Conservation (phyloP, 179 eudicot genomes). For the Amaranthus tricolor region DNA sequence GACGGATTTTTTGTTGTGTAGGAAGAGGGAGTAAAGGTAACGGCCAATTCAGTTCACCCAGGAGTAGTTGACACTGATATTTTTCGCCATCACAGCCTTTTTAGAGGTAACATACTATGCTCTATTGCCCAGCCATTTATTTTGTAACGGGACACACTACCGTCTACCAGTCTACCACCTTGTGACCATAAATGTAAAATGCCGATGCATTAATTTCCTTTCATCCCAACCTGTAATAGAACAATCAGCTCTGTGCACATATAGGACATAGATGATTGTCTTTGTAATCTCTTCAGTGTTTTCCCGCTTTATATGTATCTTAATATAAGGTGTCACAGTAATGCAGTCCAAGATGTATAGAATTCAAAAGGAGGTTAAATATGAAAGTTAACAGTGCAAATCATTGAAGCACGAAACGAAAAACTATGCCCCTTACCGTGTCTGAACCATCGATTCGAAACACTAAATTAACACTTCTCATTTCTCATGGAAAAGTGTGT, state of each 20-base stretch:
- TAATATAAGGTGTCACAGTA: background rate
- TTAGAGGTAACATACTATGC: conserved; percentile 36
- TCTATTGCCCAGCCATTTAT: background rate
- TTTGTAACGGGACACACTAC: no score
- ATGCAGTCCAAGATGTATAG: background rate
- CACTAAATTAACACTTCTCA: no score
- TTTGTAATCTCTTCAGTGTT: background rate
- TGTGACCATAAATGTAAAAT: background rate
- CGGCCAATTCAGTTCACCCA: conserved; percentile 68
- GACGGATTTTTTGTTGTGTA: conserved; percentile 15
- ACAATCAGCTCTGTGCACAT: background rate
- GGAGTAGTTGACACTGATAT: conserved; percentile 60
- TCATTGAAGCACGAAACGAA: no score
- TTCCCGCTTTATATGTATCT: background rate
- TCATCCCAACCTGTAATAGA: background rate
- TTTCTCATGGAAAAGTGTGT: no score
- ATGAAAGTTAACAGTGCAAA: conserved; percentile 3
- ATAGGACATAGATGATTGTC: background rate
- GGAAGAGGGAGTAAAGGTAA: conserved; percentile 58
- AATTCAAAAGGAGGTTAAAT: background rate
- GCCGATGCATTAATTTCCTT: background rate
- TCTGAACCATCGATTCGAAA: no score
- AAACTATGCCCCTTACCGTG: no score
- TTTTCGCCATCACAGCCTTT: conserved; percentile 47
- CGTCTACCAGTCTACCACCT: background rate